Conservation (phyloP, 2,329 filamentous ascomycete species). For the Venturiaceae sp. region DNA sequence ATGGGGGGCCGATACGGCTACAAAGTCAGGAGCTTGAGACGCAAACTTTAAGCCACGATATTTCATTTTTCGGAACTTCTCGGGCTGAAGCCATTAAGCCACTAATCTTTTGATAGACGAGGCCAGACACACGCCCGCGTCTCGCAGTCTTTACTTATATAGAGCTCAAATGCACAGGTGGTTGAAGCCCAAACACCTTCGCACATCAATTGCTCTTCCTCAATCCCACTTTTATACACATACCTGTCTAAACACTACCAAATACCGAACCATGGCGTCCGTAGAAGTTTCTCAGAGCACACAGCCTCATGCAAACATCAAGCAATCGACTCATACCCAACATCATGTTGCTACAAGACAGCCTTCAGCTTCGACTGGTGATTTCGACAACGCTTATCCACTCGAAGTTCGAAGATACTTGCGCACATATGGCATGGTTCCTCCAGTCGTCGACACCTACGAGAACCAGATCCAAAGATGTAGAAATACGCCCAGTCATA, state of each 20-base stretch:
- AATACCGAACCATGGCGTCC: constrained; percentile 5
- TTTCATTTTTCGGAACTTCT: too few species aligned
- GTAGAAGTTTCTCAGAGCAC: constrained; percentile 7
- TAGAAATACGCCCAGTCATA: constrained; percentile 16
- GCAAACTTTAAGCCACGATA: too few species aligned
- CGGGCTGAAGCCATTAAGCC: too few species aligned
- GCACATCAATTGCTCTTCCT: too few species aligned
- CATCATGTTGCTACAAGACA: constrained; percentile 21
- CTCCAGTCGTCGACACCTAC: constrained; percentile 39
- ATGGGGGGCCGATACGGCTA: too few species aligned
- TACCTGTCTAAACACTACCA: neutral
- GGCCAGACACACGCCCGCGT: too few species aligned
- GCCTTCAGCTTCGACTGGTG: constrained; percentile 28
- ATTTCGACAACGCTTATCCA: constrained; percentile 40
- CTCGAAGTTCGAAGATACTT: constrained; percentile 40
- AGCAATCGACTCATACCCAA: constrained; percentile 16
- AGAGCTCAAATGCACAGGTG: too few species aligned
- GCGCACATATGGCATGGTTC: constrained; percentile 42
- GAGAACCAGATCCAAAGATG: constrained; percentile 41
- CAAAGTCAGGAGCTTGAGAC: too few species aligned
- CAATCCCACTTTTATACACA: too few species aligned
- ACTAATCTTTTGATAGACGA: too few species aligned
- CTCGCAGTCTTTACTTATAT: too few species aligned
- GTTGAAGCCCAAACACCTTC: too few species aligned
- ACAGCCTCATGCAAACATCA: constrained; percentile 24